Conservation (phyloP, 2,329 filamentous ascomycete species). For the Cladosporium sp. region DNA sequence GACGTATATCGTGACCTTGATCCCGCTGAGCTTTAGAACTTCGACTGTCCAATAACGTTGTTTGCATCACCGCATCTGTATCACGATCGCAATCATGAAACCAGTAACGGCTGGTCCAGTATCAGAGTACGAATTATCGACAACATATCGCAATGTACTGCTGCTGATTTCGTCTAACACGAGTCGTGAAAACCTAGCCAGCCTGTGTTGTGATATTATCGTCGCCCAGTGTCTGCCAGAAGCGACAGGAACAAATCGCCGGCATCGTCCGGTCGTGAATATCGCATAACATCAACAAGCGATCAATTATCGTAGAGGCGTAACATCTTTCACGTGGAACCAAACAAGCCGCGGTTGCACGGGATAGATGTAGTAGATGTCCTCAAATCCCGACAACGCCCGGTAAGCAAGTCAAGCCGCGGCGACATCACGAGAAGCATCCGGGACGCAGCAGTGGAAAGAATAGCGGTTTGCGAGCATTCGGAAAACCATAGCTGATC, state of each 20-base stretch:
- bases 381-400: conserved; percentile 1
- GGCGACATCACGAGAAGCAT: neutral
- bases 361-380: neutral
- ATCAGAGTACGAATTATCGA: no score
- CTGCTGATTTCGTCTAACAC: no score
- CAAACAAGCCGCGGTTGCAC: conserved; percentile 1
- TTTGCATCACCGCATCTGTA: no score
- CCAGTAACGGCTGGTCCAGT: no score
- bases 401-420: neutral
- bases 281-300: neutral
- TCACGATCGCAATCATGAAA: no score
- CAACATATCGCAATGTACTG: no score
- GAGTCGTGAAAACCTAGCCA: no score
- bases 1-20: no score
- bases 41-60: no score
- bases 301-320: conserved; percentile 3
- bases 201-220: no score
- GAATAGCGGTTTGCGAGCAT: neutral
- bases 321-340: neutral
- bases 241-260: neutral
- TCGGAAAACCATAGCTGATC: neutral
- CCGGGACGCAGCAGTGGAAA: neutral
- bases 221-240: neutral
- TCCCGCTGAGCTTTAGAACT: no score
- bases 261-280: neutral